phyloP scores from a whole-genome alignment of 192 early-diverging fungal genomes.

The Phlyctochytrium arcticum region DNA sequence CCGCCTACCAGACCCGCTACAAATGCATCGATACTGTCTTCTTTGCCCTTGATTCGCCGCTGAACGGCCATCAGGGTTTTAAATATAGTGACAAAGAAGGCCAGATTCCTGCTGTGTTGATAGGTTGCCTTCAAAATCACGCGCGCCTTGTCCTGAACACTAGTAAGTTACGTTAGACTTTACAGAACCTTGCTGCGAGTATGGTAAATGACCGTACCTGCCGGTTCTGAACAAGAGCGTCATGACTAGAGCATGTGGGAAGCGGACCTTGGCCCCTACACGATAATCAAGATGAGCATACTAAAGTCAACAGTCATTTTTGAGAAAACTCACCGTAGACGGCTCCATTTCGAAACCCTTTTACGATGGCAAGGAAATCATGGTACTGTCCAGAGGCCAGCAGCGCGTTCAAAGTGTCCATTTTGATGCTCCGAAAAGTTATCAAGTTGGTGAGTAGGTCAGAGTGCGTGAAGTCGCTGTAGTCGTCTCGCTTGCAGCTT shows the following conservation, averaged over 20 bases:
- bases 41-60: constrained; percentile 67
- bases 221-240: constrained; percentile 87
- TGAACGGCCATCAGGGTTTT: constrained; percentile 83
- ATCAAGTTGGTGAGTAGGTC: no score
- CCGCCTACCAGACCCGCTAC: constrained; percentile 88
- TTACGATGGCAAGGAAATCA: constrained; percentile 77
- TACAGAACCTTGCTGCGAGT: no score
- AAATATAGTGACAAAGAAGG: constrained; percentile 90
- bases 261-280: constrained; percentile 78
- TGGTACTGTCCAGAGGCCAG: constrained; percentile 51
- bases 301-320: not conserved
- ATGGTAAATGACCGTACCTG: constrained; percentile 47
- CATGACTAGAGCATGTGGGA: constrained; percentile 97
- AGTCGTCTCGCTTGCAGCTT: no score
- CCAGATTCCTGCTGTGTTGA: constrained; percentile 84
- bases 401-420: constrained; percentile 18
- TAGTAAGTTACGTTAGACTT: constrained; percentile 21
- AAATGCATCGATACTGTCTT: constrained; percentile 76
- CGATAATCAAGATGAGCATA: not conserved
- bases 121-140: constrained; percentile 83
- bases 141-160: constrained; percentile 68
- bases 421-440: no score
- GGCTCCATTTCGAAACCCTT: constrained; percentile 90
- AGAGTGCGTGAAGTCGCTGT: no score
- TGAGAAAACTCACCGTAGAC: constrained; percentile 69